Evolutionary conservation across 805 yeast genomes (phyloP), one percentile per base, ranked within the genome.

Genomic region (Nakazawaea ernobii): DNA sequence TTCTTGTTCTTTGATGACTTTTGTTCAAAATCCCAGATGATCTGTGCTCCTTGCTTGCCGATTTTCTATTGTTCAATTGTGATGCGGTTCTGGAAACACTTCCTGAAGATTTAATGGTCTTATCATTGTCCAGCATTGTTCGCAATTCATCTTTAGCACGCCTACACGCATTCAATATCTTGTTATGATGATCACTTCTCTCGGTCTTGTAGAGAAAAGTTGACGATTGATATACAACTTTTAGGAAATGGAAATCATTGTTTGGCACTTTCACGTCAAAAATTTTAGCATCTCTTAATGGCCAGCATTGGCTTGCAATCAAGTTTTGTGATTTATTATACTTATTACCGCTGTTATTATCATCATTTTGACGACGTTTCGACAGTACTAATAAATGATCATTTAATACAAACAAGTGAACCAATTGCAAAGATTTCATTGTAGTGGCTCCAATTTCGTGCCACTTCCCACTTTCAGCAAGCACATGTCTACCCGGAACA

Each of bases 401-500:
- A 59, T 85, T 90, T 54, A 91, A 69, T 8, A 91, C 63, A 56
- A 86, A 86, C 40, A 91, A 62, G 57, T 86, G 95, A 4, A 84
- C 81, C 2, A 88, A 82, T 54, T 85, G 82, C 32, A 83, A 70
- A 0, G 90, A 83, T 60, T 87, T 87, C 78, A 88, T 80, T 10
- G 95, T 88, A 0, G 94, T 90, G 2, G 85, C 79, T 57, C 89
- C 90, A 50, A 91, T 67, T 63, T 90, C 96, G 49, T 76, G 79
- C 97, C 97, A 91, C 42, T 90, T 75, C 2, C 85, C 84, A 60
- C 89, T 80, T 56, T 90, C 94, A 8, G 81, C 76, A 15, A 88
- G 66, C 2, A 90, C 77, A 62, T 89, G 96, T 43, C 96, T 74
- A 3, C 91, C 94, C 0, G 91, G 88, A 7, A 77, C 62, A 1